A percentile compares a stretch with the other conserved stretches of the same genome.
Conservation (phyloP, 768 basidiomycete species). For the Russula sp. region DNA sequence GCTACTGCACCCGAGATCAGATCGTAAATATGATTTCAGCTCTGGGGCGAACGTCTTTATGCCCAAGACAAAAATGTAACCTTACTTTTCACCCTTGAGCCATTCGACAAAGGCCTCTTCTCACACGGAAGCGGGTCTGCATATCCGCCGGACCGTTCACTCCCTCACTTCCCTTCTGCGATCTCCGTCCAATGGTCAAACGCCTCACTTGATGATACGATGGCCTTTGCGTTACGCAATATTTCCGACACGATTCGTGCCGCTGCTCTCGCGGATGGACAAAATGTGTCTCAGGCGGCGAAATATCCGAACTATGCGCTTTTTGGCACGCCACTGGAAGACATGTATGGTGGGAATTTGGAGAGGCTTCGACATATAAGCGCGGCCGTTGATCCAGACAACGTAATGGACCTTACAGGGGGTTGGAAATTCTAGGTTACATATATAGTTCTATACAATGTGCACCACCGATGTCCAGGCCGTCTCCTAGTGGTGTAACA, state of each 20-base stretch:
- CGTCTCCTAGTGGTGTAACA: too few species aligned
- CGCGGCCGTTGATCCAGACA: constrained; percentile 25
- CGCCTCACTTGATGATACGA: constrained; percentile 40
- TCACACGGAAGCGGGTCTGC: constrained; percentile 20
- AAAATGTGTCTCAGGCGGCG: constrained; percentile 13
- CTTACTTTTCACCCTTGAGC: not conserved
- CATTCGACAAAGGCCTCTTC: constrained; percentile 5
- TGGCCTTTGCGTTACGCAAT: constrained; percentile 41
- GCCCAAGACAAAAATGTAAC: not conserved
- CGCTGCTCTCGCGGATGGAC: constrained; percentile 27
- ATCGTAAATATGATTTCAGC: not conserved
- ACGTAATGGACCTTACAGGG: constrained; percentile 32
- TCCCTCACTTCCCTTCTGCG: constrained; percentile 9
- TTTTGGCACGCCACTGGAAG: constrained; percentile 1
- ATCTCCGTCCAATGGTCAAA: not conserved
- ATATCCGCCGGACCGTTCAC: constrained; percentile 22
- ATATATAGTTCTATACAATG: too few species aligned
- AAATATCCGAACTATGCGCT: constrained; percentile 8
- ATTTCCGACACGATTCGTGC: not conserved
- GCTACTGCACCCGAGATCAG: not conserved
- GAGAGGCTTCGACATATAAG: not conserved
- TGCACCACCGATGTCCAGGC: too few species aligned
- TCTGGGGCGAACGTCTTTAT: not conserved
- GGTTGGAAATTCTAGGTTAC: constrained; percentile 28
- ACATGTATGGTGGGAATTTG: constrained; percentile 3